Evolutionary conservation across 2,329 filamentous ascomycete genomes (phyloP).

Genomic region (Hypoxylon sp.): DNA sequence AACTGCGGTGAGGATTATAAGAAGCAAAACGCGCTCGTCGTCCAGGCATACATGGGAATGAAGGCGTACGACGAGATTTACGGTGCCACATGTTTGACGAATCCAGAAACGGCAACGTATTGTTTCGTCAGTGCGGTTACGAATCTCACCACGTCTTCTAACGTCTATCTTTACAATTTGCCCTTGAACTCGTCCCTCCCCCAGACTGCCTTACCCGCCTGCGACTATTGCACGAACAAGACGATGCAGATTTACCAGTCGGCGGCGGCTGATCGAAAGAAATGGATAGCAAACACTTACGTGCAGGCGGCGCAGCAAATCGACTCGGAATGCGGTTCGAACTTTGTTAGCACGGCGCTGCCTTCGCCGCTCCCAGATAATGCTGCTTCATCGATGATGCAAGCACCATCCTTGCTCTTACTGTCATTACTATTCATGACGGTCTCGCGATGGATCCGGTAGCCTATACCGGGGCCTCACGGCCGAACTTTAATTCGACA

Average conservation of each 20-base stretch:
- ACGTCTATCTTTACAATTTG: constrained; percentile 87
- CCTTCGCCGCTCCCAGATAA: constrained; percentile 53
- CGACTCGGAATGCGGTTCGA: constrained; percentile 72
- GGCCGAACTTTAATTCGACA: constrained; percentile 2
- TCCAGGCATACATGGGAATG: constrained; percentile 81
- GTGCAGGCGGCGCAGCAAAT: constrained; percentile 77
- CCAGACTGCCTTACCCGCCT: constrained; percentile 75
- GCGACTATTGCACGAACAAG: constrained; percentile 79
- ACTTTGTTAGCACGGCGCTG: constrained; percentile 69
- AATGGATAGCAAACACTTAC: constrained; percentile 78
- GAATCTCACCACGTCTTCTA: constrained; percentile 76
- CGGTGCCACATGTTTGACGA: constrained; percentile 81
- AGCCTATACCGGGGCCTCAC: neutral
- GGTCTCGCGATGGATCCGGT: constrained; percentile 45
- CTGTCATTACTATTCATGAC: constrained; percentile 45
- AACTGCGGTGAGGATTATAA: constrained; percentile 81
- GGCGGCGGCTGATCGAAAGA: constrained; percentile 73
- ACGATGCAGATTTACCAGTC: constrained; percentile 86
- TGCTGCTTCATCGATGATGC: constrained; percentile 34
- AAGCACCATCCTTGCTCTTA: constrained; percentile 43
- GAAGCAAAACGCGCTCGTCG: constrained; percentile 75
- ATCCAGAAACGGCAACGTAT: constrained; percentile 75
- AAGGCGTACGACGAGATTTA: constrained; percentile 83
- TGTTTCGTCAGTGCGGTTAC: constrained; percentile 87
- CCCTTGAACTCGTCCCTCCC: constrained; percentile 82